Percentiles rank a stretch among this genome's conserved stretches.
Evolutionary conservation across 2,329 filamentous ascomycete genomes (phyloP).

Genomic region (Neonectria punicea): DNA sequence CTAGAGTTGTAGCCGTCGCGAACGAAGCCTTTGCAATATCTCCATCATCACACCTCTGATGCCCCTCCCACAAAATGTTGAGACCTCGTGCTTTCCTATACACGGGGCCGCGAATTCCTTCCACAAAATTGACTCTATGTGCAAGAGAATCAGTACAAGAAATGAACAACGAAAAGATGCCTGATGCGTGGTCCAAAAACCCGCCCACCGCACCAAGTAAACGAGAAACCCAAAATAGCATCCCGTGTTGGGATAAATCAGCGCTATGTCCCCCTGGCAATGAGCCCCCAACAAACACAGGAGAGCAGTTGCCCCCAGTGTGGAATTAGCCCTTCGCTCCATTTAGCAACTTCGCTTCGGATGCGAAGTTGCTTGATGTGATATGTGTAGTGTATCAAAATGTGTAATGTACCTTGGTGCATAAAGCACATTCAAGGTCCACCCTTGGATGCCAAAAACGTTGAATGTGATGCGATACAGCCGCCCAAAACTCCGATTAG

Average conservation of each 20-base stretch:
- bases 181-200: slow-evolving; percentile 13
- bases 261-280: slow-evolving; percentile 33
- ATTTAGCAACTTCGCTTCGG: slow-evolving; percentile 5
- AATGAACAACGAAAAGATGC: slow-evolving; percentile 27
- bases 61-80: not conserved
- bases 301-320: slow-evolving; percentile 21
- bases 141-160: slow-evolving; percentile 28
- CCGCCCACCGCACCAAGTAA: slow-evolving; percentile 13
- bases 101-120: slow-evolving; percentile 5
- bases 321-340: slow-evolving; percentile 8
- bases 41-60: slow-evolving; percentile 12
- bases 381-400: slow-evolving; percentile 11
- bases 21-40: slow-evolving; percentile 1
- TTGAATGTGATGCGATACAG: slow-evolving; percentile 37
- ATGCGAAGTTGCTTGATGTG: not conserved
- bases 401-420: slow-evolving; percentile 14
- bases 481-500: slow-evolving; percentile 48
- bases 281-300: slow-evolving; percentile 18
- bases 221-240: slow-evolving; percentile 22
- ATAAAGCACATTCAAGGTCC: slow-evolving; percentile 28
- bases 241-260: slow-evolving; percentile 25
- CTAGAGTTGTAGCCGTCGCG: slow-evolving; percentile 18
- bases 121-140: slow-evolving; percentile 24
- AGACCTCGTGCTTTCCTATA: slow-evolving; percentile 11
- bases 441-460: slow-evolving; percentile 31